phyloP scores from a whole-genome alignment of 1,284 basidiomycete species.

The Puccinia hordei region DNA sequence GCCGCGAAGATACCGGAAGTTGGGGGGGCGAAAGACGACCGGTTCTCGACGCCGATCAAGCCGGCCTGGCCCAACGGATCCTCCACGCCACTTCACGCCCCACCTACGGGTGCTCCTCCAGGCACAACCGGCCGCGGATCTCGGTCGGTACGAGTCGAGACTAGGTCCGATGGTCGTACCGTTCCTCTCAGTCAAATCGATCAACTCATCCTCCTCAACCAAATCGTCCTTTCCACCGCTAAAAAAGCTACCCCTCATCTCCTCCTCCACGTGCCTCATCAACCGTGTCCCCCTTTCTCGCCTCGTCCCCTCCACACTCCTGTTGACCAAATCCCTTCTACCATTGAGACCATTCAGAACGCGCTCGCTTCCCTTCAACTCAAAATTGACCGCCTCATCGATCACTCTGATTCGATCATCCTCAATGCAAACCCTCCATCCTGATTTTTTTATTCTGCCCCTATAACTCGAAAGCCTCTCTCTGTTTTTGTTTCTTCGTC shows the following conservation, averaged over 20 bases:
- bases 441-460: no score
- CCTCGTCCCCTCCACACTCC: not conserved
- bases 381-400: not conserved
- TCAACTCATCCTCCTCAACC: constrained; percentile 6
- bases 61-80: not conserved
- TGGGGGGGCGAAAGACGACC: not conserved
- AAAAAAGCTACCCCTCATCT: not conserved
- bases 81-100: not conserved
- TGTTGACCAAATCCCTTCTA: not conserved
- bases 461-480: no score
- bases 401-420: not conserved
- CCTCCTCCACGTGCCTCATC: not conserved
- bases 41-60: constrained; percentile 25
- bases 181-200: not conserved
- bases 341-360: not conserved
- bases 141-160: not conserved
- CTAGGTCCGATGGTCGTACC: not conserved
- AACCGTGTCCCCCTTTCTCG: not conserved
- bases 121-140: no score
- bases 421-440: not conserved
- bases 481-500: no score
- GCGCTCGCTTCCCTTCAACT: not conserved
- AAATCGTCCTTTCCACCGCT: not conserved
- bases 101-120: not conserved
- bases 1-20: no score